Evolutionary conservation across 139 green algal genomes (phyloP), one percentile per base, ranked within the genome.

Genomic region (Chlorella vulgaris): DNA sequence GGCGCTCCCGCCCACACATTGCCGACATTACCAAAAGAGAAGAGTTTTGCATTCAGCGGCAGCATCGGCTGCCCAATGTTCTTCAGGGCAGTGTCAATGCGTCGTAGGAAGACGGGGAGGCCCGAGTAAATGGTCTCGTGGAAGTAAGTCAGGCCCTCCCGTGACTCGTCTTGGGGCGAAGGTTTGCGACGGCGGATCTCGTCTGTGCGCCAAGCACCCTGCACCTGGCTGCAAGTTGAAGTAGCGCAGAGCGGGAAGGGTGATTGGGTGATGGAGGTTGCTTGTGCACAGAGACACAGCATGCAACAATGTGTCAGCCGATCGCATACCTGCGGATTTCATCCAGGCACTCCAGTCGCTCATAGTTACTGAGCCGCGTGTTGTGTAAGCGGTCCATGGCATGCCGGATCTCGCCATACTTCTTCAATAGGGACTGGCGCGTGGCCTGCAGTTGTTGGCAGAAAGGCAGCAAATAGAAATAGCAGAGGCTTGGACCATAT

Each of bases 151-250:
- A 99, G 89, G 29, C 96, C 96, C 38, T 93, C 89, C 21, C 96
- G 87, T 91, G 97, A 97, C 91, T 99, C 96, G 71, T 98, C 96
- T 91, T 97, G 89, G 15, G 96, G 96, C 2, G 91, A 96, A 40
- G 96, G 96, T 84, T 96, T 94, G 73, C 85, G 84, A 35, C 96
- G 81, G 26, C 96, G 86, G 82, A 99, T 98, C 90, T 99, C 96
- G 80, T 99, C 96, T 3, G 96, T 99, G 55, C 95, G 85, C 96
- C 96, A 99, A 8, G 94, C 91, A 0, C 88, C 90, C 87, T 97
- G 89, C 39, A 98, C 85, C 39, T 79, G 73, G 53, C 73, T 79
- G 53, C 73, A 43, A 24, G 6, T 13, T 36, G 39, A 55, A 55
- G 31, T 29, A 24, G 60, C 31, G 29, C 31, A 29, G 31, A 4